Evolutionary conservation across 73 alveolate genomes (phyloP).

Genomic region (Blepharisma japonicum): DNA sequence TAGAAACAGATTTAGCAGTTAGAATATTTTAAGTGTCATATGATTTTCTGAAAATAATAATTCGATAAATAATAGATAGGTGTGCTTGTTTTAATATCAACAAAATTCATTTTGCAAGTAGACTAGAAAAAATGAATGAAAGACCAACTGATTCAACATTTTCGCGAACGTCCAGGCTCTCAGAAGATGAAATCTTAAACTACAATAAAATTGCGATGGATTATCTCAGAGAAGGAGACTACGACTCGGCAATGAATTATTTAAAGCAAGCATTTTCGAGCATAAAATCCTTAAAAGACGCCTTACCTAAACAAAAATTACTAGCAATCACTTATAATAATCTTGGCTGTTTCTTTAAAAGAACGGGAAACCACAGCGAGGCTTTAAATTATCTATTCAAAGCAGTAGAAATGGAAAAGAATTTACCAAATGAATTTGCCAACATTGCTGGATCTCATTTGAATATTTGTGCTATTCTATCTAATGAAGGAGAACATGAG

Average conservation of each 20-base stretch:
- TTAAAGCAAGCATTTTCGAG: conserved; percentile 18
- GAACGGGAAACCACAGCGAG: background rate
- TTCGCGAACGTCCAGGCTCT: too few relatives aligned
- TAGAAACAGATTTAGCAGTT: too few relatives aligned
- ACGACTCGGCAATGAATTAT: background rate
- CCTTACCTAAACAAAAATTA: background rate
- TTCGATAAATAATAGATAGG: too few relatives aligned
- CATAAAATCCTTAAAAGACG: conserved; percentile 7
- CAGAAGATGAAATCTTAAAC: background rate
- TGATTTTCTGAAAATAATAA: too few relatives aligned
- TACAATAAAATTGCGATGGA: conserved; percentile 25
- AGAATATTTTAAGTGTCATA: too few relatives aligned
- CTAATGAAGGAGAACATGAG: conserved; percentile 1
- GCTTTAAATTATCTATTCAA: conserved; percentile 8
- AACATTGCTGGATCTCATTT: conserved; percentile 28
- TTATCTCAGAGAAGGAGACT: background rate
- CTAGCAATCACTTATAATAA: conserved; percentile 12
- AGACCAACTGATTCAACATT: too few relatives aligned
- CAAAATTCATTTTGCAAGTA: too few relatives aligned
- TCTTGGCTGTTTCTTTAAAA: conserved; percentile 20
- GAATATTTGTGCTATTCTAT: conserved; percentile 17
- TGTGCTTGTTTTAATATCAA: too few relatives aligned
- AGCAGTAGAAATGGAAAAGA: conserved; percentile 6
- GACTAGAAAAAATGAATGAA: too few relatives aligned
- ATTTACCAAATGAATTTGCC: conserved; percentile 16